Evolutionary conservation across 768 basidiomycete species (phyloP).

Genomic region (Mycena vitilis): DNA sequence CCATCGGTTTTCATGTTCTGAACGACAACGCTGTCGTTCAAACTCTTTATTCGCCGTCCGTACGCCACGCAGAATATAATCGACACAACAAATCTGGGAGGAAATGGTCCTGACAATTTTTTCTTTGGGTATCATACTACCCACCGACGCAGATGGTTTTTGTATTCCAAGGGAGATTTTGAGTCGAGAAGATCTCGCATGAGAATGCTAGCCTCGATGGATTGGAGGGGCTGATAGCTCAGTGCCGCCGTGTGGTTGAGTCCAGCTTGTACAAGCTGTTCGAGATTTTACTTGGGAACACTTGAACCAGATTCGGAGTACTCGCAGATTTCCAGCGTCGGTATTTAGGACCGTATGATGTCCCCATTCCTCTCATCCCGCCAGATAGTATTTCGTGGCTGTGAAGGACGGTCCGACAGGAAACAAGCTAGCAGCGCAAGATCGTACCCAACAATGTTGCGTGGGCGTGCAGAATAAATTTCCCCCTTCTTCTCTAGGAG

Average conservation of each 20-base stretch:
- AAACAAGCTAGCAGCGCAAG: background rate
- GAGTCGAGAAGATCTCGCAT: conserved; percentile 19
- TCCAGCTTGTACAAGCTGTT: conserved; percentile 15
- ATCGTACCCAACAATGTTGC: conserved; percentile 45
- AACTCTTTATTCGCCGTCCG: conserved; percentile 1
- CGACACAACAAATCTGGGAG: conserved; percentile 9
- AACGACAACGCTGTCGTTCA: conserved; percentile 6
- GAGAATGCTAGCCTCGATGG: conserved; percentile 23
- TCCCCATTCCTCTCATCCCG: conserved; percentile 47
- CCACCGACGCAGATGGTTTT: conserved; percentile 12
- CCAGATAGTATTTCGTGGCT: conserved; percentile 47
- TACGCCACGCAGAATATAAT: conserved; percentile 15
- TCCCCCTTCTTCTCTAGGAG: conserved; percentile 47
- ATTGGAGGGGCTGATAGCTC: conserved; percentile 30
- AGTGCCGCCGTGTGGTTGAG: conserved; percentile 20
- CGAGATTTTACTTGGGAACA: background rate
- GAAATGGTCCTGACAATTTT: background rate
- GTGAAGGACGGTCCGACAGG: background rate
- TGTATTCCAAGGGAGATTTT: background rate
- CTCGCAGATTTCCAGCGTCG: conserved; percentile 49
- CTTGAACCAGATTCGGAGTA: background rate
- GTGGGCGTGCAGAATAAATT: conserved; percentile 49
- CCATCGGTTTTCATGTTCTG: conserved; percentile 4
- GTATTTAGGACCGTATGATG: conserved; percentile 47
- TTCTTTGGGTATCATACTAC: background rate